These are phyloP conservation scores for Diaporthe sp. DNA, from an alignment of 2,329 filamentous ascomycete genomes.

Conservation along the genomic window DNA sequence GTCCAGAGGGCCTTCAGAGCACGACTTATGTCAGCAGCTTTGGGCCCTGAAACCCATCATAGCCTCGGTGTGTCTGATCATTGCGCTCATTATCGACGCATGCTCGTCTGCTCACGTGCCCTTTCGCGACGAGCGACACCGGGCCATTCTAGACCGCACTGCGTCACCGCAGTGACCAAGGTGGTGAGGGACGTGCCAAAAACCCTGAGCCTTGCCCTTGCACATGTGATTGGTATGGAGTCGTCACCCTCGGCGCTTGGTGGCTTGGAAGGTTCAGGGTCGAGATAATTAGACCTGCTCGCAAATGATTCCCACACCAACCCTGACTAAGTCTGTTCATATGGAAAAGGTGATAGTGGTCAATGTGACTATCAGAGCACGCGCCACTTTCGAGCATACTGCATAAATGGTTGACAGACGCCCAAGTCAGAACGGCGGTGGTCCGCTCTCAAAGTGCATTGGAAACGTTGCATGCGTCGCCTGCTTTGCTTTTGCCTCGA, in stretches of 20 bases:
- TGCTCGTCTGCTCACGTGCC: not conserved
- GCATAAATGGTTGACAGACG: not conserved
- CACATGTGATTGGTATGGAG: conserved; percentile 9
- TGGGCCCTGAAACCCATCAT: not conserved
- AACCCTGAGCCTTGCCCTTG: conserved; percentile 15
- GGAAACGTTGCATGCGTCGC: not conserved
- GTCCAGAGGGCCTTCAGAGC: not conserved
- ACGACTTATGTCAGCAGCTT: not conserved
- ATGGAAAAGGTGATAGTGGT: not conserved
- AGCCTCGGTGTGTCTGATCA: conserved; percentile 6
- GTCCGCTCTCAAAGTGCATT: not conserved
- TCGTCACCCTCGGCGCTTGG: not conserved
- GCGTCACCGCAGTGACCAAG: not conserved
- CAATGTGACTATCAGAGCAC: not conserved
- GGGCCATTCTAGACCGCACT: not conserved
- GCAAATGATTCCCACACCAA: not conserved
- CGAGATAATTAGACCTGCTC: not conserved
- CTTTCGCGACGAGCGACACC: not conserved
- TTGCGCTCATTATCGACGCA: not conserved
- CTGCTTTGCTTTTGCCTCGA: too few species aligned
- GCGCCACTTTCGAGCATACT: not conserved
- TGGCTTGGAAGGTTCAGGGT: not conserved
- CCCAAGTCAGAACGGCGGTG: not conserved
- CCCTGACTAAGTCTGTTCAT: not conserved
- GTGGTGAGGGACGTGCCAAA: conserved; percentile 20